Base-by-base conservation (phyloP, 768 basidiomycete genomes). In the Calocybe cyanea region DNA sequence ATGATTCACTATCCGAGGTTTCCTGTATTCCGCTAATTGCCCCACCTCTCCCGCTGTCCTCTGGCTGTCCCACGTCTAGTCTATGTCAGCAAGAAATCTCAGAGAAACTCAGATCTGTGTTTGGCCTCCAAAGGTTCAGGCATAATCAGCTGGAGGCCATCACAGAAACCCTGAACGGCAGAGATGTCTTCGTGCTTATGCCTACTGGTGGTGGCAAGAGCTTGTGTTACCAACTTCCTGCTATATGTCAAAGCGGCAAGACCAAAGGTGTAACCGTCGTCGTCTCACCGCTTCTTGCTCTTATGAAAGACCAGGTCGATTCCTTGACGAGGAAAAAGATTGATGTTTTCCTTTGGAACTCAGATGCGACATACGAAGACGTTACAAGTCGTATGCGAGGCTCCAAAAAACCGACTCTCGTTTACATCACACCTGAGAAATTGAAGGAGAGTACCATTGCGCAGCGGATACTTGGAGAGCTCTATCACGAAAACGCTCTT, bases 141-240 rank as follows among this genome's bases (percentile, higher is more conserved):
- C 65, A 63, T 11, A 88, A 97, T 63, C 96, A 98, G 59, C 74
- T 92, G 32, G 84, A 88, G 57, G 92, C 89, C 1, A 87, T 98
- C 51, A 76, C 79, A 35, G 86, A 85, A 13, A 82, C 87, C 0
- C 68, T 99, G 63, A 71, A 74, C 1, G 92, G 87, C 7, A 78
- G 73, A 44, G 95, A 98, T 57, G 90, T 92, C 14, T 92, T 98
- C 53, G 90, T 97, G 14, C 75, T 98, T 7, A 94, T 97, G 81
- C 96, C 96, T 1, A 99, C 96, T 1, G 93, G 92, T 28, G 92
- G 92, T 3, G 92, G 92, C 0, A 93, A 94, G 67, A 88, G 85
- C 56, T 69, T 93, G 31, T 92, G 87, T 54, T 92, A 84, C 63
- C 84, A 97, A 62, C 81, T 98, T 1, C 96, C 96, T 0, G 94